Conservation (phyloP, 345 rosid genomes). For the Populus alba region DNA sequence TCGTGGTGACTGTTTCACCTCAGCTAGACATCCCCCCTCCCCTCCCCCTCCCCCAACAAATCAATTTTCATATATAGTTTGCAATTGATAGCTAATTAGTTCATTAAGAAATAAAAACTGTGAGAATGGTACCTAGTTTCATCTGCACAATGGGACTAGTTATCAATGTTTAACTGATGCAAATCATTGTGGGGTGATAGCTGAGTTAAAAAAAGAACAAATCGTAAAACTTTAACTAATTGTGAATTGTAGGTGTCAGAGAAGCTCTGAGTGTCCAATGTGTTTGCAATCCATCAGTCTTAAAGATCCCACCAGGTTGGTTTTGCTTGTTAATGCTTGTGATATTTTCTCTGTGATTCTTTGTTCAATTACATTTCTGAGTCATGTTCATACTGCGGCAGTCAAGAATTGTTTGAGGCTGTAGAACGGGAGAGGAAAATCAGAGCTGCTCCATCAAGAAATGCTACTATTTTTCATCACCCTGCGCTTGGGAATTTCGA, state of each 20-base stretch:
- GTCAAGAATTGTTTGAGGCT: constrained; percentile 34
- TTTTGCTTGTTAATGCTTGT: neutral
- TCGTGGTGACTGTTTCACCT: neutral
- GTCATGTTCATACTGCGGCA: constrained; percentile 5
- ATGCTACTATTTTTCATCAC: constrained; percentile 26
- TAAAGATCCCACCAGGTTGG: constrained; percentile 29
- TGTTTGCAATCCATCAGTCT: constrained; percentile 24
- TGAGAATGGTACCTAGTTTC: neutral
- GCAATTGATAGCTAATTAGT: neutral
- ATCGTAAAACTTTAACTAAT: neutral
- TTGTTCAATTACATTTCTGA: neutral
- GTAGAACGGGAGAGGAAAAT: constrained; percentile 34
- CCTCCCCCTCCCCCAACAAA: neutral
- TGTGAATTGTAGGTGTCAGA: constrained; percentile 31
- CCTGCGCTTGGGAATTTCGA: constrained; percentile 31
- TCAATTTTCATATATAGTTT: neutral
- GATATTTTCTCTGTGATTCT: neutral
- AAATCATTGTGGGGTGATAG: neutral
- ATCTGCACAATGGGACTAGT: neutral
- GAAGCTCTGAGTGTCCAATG: constrained; percentile 36
- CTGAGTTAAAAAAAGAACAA: neutral
- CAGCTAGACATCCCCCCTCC: too few relatives aligned
- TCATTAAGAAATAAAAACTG: neutral
- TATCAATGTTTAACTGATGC: neutral
- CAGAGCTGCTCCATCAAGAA: constrained; percentile 22